phyloP scores from a whole-genome alignment of 345 rosid genomes.

The Hypericum perforatum region DNA sequence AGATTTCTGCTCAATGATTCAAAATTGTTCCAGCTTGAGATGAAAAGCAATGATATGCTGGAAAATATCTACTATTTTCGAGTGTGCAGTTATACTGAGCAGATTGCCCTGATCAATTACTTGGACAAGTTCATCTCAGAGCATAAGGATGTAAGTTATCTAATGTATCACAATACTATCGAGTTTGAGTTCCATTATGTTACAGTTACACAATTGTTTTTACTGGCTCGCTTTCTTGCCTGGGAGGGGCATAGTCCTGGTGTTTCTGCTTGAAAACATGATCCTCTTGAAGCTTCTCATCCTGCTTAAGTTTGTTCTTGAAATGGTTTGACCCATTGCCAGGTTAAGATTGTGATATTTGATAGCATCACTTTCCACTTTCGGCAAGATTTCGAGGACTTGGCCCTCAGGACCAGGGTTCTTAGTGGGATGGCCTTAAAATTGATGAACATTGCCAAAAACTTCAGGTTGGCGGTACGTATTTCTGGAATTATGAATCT shows the following conservation, averaged over 20 bases:
- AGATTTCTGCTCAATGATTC: conserved; percentile 39
- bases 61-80: conserved; percentile 75
- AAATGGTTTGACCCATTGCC: conserved; percentile 11
- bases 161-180: conserved; percentile 13
- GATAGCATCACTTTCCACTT: conserved; percentile 93
- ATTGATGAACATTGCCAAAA: conserved; percentile 82
- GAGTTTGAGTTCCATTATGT: neutral
- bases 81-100: conserved; percentile 82
- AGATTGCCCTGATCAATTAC: conserved; percentile 65
- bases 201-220: conserved; percentile 22
- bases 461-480: conserved; percentile 71
- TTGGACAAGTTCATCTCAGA: conserved; percentile 68
- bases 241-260: no score
- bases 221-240: neutral
- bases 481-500: conserved; percentile 10
- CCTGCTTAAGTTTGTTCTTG: neutral
- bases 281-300: neutral
- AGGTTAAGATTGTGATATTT: conserved; percentile 73
- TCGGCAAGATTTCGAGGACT: conserved; percentile 93
- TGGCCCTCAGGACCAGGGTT: conserved; percentile 64
- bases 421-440: conserved; percentile 77
- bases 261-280: no score
- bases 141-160: conserved; percentile 50
- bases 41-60: conserved; percentile 55
- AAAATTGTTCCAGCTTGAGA: conserved; percentile 33